These are phyloP conservation scores for Cercis canadensis DNA, from an alignment of 306 rosid genomes.

Conservation along the genomic window DNA sequence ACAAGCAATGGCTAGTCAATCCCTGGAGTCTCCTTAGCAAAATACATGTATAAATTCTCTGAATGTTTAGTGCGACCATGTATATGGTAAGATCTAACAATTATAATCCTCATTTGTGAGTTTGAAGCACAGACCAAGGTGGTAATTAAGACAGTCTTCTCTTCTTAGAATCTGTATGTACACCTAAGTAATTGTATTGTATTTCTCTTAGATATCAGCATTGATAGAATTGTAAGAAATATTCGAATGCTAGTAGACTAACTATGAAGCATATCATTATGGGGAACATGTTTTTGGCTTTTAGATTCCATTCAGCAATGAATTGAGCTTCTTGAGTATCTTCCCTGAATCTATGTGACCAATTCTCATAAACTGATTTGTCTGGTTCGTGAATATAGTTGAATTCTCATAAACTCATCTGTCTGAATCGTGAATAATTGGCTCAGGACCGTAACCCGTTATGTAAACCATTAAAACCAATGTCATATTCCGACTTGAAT, in stretches of 20 bases:
- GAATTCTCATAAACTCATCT: too few relatives aligned
- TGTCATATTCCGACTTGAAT: background rate
- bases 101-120: too few relatives aligned
- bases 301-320: background rate
- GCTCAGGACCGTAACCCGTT: background rate
- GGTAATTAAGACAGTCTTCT: background rate
- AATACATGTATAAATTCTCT: conserved; percentile 33
- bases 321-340: background rate
- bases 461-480: conserved; percentile 8
- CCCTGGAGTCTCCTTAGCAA: conserved; percentile 21
- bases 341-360: background rate
- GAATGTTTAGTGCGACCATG: conserved; percentile 20
- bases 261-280: conserved; percentile 14
- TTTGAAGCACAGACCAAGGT: too few relatives aligned
- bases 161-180: background rate
- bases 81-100: background rate
- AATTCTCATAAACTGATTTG: too few relatives aligned
- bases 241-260: conserved; percentile 12
- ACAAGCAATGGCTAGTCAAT: conserved; percentile 2
- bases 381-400: too few relatives aligned
- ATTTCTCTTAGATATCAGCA: background rate
- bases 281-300: conserved; percentile 3
- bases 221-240: conserved; percentile 20
- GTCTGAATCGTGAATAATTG: too few relatives aligned
- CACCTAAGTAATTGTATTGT: background rate